phyloP scores from a whole-genome alignment of 1,284 basidiomycete species.

The Dichomitus squalens region DNA sequence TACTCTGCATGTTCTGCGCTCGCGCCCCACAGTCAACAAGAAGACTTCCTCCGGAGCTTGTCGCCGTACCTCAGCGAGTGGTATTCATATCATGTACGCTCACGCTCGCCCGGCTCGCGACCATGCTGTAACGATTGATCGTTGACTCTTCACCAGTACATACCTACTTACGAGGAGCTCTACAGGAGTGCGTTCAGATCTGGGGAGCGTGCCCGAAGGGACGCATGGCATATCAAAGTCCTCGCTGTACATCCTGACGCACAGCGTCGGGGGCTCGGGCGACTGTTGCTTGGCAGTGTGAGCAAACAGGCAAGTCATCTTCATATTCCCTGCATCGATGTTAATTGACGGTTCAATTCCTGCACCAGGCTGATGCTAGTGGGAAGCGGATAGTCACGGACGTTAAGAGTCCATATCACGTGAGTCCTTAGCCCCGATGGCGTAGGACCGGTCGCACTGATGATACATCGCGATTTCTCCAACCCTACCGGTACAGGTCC shows the following conservation, averaged over 20 bases:
- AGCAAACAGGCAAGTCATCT: slow-evolving; percentile 22
- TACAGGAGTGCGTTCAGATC: slow-evolving; percentile 24
- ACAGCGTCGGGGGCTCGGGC: slow-evolving; percentile 26
- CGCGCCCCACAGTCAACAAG: slow-evolving; percentile 17
- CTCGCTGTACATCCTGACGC: slow-evolving; percentile 26
- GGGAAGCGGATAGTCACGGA: slow-evolving; percentile 20
- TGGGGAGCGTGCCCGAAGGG: slow-evolving; percentile 20
- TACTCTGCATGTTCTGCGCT: background rate
- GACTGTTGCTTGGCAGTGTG: slow-evolving; percentile 20
- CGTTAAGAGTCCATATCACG: slow-evolving; percentile 28
- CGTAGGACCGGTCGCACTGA: background rate
- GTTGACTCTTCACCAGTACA: slow-evolving; percentile 19
- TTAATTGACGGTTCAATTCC: background rate
- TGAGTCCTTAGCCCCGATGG: slow-evolving; percentile 12
- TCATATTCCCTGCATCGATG: background rate
- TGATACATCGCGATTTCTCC: background rate
- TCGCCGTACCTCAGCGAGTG: slow-evolving; percentile 22
- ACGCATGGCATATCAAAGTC: slow-evolving; percentile 29
- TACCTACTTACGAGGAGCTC: slow-evolving; percentile 30
- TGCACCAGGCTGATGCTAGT: slow-evolving; percentile 23
- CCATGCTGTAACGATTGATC: background rate
- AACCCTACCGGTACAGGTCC: slow-evolving; percentile 20
- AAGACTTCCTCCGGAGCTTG: slow-evolving; percentile 16
- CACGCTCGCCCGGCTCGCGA: background rate
- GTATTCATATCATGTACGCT: slow-evolving; percentile 29